Evolutionary conservation across 23 red algal species (phyloP).

Genomic region (Cyanidiococcus yangmingshanensis): DNA sequence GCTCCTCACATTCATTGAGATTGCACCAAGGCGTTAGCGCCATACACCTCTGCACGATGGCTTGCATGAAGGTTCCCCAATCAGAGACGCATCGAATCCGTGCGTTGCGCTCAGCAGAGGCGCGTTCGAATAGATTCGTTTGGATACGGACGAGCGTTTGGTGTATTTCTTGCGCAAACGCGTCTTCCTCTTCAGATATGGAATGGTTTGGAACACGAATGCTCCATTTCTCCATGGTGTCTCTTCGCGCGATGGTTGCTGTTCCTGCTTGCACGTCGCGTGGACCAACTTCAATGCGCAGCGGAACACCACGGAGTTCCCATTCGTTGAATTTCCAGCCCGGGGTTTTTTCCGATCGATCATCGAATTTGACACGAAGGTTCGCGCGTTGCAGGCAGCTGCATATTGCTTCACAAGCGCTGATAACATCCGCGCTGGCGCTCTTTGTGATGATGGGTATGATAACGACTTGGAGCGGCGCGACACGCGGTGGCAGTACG

Average conservation of each 20-base stretch:
- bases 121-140: slow-evolving; percentile 42
- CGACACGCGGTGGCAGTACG: slow-evolving; percentile 72
- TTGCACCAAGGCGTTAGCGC: slow-evolving; percentile 85
- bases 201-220: slow-evolving; percentile 27
- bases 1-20: slow-evolving; percentile 65
- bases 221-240: slow-evolving; percentile 41
- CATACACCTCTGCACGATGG: slow-evolving; percentile 46
- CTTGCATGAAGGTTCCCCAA: slow-evolving; percentile 71
- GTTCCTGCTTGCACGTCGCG: slow-evolving; percentile 57
- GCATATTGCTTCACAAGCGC: slow-evolving; percentile 16
- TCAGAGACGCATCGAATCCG: background rate
- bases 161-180: background rate
- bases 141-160: slow-evolving; percentile 53
- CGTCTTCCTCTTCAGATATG: background rate
- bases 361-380: slow-evolving; percentile 65
- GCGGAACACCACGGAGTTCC: slow-evolving; percentile 86
- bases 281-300: slow-evolving; percentile 79
- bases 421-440: slow-evolving; percentile 27
- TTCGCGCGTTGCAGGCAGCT: slow-evolving; percentile 40
- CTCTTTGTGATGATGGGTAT: slow-evolving; percentile 80
- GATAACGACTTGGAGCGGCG: slow-evolving; percentile 76
- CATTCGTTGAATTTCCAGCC: slow-evolving; percentile 98
- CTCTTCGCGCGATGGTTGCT: slow-evolving; percentile 37
- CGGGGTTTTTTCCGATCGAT: slow-evolving; percentile 71
- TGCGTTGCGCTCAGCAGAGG: slow-evolving; percentile 17